Conservation (phyloP, 2,329 filamentous ascomycete genomes). For the Monosporascus cannonballus region DNA sequence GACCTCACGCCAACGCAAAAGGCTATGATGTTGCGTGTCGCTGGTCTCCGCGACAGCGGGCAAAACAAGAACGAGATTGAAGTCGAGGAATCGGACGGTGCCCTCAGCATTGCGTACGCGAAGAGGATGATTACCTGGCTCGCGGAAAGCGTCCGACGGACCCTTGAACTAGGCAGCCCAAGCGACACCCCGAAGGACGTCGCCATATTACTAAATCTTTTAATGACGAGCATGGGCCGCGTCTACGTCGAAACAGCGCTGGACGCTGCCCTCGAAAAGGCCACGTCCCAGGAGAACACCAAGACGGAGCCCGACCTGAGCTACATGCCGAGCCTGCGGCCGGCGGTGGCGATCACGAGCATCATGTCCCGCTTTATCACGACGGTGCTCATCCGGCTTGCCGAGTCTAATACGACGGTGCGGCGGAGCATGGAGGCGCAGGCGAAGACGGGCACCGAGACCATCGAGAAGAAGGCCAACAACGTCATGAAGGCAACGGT, state of each 20-base stretch:
- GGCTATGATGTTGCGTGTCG: constrained; percentile 81
- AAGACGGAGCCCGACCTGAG: constrained; percentile 84
- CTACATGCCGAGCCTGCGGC: constrained; percentile 73
- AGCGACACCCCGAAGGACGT: constrained; percentile 94
- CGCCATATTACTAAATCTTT: constrained; percentile 71
- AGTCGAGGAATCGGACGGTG: constrained; percentile 83
- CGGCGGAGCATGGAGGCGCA: constrained; percentile 84
- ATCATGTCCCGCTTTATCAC: constrained; percentile 90
- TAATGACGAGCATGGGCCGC: constrained; percentile 83
- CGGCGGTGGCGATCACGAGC: constrained; percentile 82
- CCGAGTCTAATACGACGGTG: constrained; percentile 83
- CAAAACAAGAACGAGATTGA: constrained; percentile 81
- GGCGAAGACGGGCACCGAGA: constrained; percentile 63
- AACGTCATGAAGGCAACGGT: constrained; percentile 50
- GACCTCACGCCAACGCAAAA: constrained; percentile 86
- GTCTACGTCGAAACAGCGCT: constrained; percentile 65
- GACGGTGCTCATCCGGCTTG: constrained; percentile 83
- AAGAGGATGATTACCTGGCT: constrained; percentile 98
- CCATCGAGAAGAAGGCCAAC: constrained; percentile 79
- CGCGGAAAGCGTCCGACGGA: constrained; percentile 86
- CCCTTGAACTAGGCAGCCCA: constrained; percentile 81
- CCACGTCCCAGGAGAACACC: constrained; percentile 66
- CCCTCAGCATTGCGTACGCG: constrained; percentile 75
- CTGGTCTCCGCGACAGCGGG: constrained; percentile 71
- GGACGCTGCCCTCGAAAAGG: constrained; percentile 66